Base-by-base conservation (phyloP, 2,329 filamentous ascomycete genomes). In the Aaosphaeria arxii region DNA sequence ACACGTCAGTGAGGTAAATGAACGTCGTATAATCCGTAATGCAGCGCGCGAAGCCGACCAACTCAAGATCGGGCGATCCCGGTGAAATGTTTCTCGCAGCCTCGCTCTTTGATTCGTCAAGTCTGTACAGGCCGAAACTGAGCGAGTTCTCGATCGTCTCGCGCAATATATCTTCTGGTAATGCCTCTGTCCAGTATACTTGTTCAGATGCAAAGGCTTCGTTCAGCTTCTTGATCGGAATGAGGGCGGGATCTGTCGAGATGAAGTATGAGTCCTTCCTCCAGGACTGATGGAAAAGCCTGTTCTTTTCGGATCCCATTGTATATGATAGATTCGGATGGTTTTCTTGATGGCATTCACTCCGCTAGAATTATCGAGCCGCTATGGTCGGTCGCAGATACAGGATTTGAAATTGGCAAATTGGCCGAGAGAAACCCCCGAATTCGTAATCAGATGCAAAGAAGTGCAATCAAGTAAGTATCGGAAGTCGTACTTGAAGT, bases 21-120 rank as follows among this genome's bases (percentile, higher is more conserved):
- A 53, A 53, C 9, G 51, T 51, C 6, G 30, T 44, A 24, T 44
- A 51, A 35, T 53, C 51, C 38, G 51, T 53, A 1, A 53, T 40
- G 28, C 48, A 50, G 28, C 51, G 48, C 30, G 45, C 45, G 28
- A 53, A 49, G 6, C 51, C 51, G 11, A 49, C 43, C 31, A 50
- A 32, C 6, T 42, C 33, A 5, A 44, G 30, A 1, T 36, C 13
- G 17, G 17, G 17, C 17, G 17, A 24, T 2, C 17, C 17, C 17
- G 17, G 2, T 24, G 17, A 24, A 24, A 24, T 24, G 33, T 36
- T 36, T 13, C 4, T 2, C 9, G 2, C 9, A 2, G 9, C 4
- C 33, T 36, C 33, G 3, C 17, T 3, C 17, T 24, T 24, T 24
- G 17, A 24, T 24, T 24, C 17, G 17, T 24, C 17, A 24, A 24